Evolutionary conservation across 306 rosid species (phyloP).

Genomic region (Carpinus viminea): DNA sequence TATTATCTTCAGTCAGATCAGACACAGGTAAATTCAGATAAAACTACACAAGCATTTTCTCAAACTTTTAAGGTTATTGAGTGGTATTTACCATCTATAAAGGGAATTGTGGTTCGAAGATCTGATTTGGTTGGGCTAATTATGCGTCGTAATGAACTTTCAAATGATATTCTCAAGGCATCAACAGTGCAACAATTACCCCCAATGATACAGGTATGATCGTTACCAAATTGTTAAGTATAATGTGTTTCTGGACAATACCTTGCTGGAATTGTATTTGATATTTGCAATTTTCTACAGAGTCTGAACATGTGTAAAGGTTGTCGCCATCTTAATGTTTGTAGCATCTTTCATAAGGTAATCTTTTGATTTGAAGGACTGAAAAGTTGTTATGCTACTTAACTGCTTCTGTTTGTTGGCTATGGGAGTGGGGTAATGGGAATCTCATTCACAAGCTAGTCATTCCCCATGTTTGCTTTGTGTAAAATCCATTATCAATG

Average conservation of each 20-base stretch:
- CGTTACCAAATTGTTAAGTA: constrained; percentile 23
- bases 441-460: neutral
- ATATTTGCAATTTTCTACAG: constrained; percentile 42
- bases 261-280: constrained; percentile 20
- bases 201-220: constrained; percentile 67
- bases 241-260: constrained; percentile 16
- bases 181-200: constrained; percentile 71
- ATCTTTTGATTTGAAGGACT: constrained; percentile 17
- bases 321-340: constrained; percentile 88
- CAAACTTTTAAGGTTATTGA: constrained; percentile 18
- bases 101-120: constrained; percentile 84
- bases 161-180: constrained; percentile 78
- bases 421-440: neutral
- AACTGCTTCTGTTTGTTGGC: constrained; percentile 9
- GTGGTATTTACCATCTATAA: constrained; percentile 16
- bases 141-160: constrained; percentile 90
- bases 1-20: constrained; percentile 84
- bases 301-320: constrained; percentile 72
- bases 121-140: constrained; percentile 84
- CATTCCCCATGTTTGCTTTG: neutral
- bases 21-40: constrained; percentile 57
- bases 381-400: neutral
- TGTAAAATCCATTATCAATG: neutral
- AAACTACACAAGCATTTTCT: constrained; percentile 22
- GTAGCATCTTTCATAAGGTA: constrained; percentile 93